These are phyloP conservation scores for Podila epigama DNA, from an alignment of 192 early-diverging fungal species.

Conservation along the genomic window DNA sequence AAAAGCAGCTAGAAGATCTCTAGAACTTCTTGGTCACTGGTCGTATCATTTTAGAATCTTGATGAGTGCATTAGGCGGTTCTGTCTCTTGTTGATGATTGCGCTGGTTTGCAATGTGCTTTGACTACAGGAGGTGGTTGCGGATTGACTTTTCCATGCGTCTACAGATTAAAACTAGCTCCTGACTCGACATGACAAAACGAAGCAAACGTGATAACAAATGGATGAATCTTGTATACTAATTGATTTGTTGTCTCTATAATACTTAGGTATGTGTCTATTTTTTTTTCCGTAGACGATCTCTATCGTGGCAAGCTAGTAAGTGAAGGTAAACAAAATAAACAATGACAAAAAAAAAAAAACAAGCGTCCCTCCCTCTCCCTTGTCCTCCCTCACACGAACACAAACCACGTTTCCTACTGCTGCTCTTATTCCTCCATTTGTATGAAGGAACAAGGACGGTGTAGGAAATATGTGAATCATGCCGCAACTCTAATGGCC, in stretches of 20 bases:
- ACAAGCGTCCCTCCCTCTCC: too few species aligned
- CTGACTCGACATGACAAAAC: constrained; percentile 19
- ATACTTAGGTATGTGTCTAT: constrained; percentile 23
- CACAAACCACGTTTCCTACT: not conserved
- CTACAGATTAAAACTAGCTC: constrained; percentile 51
- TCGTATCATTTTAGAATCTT: not conserved
- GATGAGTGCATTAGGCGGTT: constrained; percentile 6
- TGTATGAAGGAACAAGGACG: not conserved
- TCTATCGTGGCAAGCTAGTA: not conserved
- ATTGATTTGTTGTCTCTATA: not conserved
- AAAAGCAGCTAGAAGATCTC: constrained; percentile 20
- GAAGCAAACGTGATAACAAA: too few species aligned
- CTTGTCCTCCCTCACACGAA: not conserved
- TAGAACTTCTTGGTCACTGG: constrained; percentile 15
- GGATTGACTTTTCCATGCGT: constrained; percentile 42
- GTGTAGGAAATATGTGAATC: not conserved
- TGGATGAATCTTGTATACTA: not conserved
- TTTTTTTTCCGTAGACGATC: constrained; percentile 14
- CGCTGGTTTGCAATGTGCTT: not conserved
- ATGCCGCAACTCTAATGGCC: constrained; percentile 54
- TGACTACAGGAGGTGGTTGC: constrained; percentile 6
- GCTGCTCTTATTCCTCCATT: not conserved
- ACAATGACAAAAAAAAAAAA: not conserved
- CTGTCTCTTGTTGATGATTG: constrained; percentile 7
- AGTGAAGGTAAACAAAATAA: constrained; percentile 9